Conservation (phyloP, 805 yeast genomes). For the Lipomyces starkeyi region DNA sequence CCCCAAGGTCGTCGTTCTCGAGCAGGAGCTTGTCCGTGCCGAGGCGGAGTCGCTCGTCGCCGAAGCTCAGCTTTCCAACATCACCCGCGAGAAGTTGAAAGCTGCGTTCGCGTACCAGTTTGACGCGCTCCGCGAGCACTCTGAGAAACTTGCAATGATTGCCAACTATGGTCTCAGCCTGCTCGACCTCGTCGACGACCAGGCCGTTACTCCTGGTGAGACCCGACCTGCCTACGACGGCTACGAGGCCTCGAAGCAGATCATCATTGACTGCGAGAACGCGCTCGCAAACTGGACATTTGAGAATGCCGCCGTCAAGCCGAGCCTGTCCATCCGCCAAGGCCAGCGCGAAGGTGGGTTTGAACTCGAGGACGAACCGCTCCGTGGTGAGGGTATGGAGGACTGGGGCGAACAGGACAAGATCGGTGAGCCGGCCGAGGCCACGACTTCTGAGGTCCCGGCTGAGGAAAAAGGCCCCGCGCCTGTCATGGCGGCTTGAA, state of each 20-base stretch:
- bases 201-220: slow-evolving; percentile 99
- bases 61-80: slow-evolving; percentile 97
- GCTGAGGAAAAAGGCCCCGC: neutral
- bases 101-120: slow-evolving; percentile 97
- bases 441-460: neutral
- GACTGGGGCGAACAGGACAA: slow-evolving; percentile 6
- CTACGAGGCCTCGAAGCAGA: slow-evolving; percentile 96
- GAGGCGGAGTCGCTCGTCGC: slow-evolving; percentile 99
- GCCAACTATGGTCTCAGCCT: slow-evolving; percentile 99
- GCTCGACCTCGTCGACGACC: slow-evolving; percentile 91
- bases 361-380: slow-evolving; percentile 30
- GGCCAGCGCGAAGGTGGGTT: slow-evolving; percentile 14
- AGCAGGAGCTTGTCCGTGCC: slow-evolving; percentile 98
- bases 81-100: slow-evolving; percentile 97
- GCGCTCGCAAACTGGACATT: slow-evolving; percentile 97
- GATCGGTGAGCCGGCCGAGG: neutral
- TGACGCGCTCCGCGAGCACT: slow-evolving; percentile 90
- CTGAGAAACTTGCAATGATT: slow-evolving; percentile 95
- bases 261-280: slow-evolving; percentile 94
- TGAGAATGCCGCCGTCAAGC: slow-evolving; percentile 93
- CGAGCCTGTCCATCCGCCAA: slow-evolving; percentile 58
- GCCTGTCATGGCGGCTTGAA: neutral
- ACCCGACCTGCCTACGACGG: slow-evolving; percentile 98
- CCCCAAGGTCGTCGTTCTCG: slow-evolving; percentile 91
- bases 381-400: neutral